These are phyloP conservation scores for Penicillium verhagenii DNA, from an alignment of 495 filamentous ascomycete species.

Conservation along the genomic window DNA sequence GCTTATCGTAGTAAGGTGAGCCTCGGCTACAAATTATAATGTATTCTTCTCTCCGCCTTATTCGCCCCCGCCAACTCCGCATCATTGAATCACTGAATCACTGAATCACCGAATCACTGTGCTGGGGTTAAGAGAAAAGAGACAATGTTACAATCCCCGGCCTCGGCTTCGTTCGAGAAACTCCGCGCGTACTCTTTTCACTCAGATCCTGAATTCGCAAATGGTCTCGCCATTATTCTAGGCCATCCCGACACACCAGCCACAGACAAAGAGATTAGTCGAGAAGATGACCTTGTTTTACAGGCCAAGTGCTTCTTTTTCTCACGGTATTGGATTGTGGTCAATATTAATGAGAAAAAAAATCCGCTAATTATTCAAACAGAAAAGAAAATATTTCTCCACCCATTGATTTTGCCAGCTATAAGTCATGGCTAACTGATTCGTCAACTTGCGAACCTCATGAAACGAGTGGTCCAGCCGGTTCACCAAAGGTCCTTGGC, in stretches of 20 bases:
- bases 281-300: constrained; percentile 44
- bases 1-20: neutral
- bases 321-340: constrained; percentile 33
- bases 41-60: neutral
- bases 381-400: constrained; percentile 43
- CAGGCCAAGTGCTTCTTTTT: constrained; percentile 56
- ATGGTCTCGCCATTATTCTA: constrained; percentile 49
- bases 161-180: constrained; percentile 27
- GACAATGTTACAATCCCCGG: constrained; percentile 6
- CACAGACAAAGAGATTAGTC: constrained; percentile 40
- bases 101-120: too few relatives aligned
- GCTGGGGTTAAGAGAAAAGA: constrained; percentile 2
- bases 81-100: neutral
- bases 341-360: neutral
- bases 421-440: constrained; percentile 42
- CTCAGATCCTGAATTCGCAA: constrained; percentile 47
- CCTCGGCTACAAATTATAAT: neutral
- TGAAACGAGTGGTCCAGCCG: neutral
- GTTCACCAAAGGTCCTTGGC: neutral
- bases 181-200: constrained; percentile 39
- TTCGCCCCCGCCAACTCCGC: constrained; percentile 7
- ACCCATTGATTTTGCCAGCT: constrained; percentile 39
- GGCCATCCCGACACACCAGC: constrained; percentile 41
- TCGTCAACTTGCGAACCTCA: constrained; percentile 5
- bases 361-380: neutral